Evolutionary conservation across 352 stramenopile genomes (phyloP), one percentile per base, ranked within the genome.

Genomic region (Phytopythium vexans): DNA sequence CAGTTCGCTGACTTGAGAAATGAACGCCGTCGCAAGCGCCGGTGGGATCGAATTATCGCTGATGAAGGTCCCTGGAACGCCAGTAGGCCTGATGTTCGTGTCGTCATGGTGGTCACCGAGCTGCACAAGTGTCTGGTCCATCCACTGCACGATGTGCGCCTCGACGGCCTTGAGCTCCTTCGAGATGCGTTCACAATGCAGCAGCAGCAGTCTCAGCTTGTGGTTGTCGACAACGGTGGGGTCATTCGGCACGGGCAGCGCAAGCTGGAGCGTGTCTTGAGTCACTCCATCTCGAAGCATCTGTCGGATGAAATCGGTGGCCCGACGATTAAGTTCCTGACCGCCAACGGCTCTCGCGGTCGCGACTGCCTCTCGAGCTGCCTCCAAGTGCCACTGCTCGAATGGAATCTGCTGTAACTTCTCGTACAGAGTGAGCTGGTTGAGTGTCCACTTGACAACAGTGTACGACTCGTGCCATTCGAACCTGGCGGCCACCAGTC

Each of bases 21-120:
- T 52, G 16, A 85, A 74, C 49, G 64, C 71, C 10, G 9, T 31
- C 15, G 65, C 71, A 8, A 76, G 31, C 0, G 64, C 43, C 1
- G 54, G 39, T 0, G 47, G 16, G n/a, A 87, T 52, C 4, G 71
- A 9, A 3, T 53, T 49, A 21, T 75, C 69, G 34, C 64, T 75
- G 34, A 74, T 60, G 56, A 62, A 82, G 3, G 68, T 70, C 9
- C 70, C 56, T 9, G 64, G 58, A 12, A 82, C 48, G 0, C 67
- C 60, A 14, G 56, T 56, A 15, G 63, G 58, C 27, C 63, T 66
- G 12, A 75, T 60, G 47, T 68, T 55, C 0, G n/a, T n/a, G 39
- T 32, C 15, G 3, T 43, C 34, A 41, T 14, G 12, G 49, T 12
- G 4, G 11, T 49, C 21, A 8, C 41, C 41, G n/a, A 32, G 33